Conservation (phyloP, 768 basidiomycete genomes). For the Agrocybe praecox region DNA sequence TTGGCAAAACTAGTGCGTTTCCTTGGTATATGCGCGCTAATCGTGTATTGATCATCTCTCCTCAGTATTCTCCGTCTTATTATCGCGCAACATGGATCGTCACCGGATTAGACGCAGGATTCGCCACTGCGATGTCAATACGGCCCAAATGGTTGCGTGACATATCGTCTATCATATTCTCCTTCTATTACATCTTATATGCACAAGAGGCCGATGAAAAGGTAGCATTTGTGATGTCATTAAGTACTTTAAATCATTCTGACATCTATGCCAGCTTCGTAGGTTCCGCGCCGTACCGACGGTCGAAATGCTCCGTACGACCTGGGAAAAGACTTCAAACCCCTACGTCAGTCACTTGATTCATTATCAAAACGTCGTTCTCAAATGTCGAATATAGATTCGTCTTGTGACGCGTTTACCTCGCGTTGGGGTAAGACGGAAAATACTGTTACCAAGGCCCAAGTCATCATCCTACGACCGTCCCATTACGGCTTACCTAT, state of each 20-base stretch:
- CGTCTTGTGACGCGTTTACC: conserved; percentile 71
- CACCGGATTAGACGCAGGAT: conserved; percentile 95
- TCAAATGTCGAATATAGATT: conserved; percentile 46
- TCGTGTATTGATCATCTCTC: conserved; percentile 3
- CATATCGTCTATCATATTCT: conserved; percentile 82
- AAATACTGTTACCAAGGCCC: conserved; percentile 84
- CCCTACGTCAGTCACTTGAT: conserved; percentile 66
- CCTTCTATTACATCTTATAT: conserved; percentile 83
- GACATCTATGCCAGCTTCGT: conserved; percentile 55
- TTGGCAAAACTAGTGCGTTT: conserved; percentile 78
- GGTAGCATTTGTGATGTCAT: conserved; percentile 41
- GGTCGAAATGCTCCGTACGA: conserved; percentile 92
- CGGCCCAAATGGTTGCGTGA: conserved; percentile 91
- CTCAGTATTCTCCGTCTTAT: conserved; percentile 87
- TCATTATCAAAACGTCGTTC: conserved; percentile 1
- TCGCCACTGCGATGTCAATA: conserved; percentile 93
- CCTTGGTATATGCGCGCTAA: neutral
- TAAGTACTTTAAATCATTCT: neutral
- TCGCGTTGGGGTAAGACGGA: conserved; percentile 62
- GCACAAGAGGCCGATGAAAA: conserved; percentile 96
- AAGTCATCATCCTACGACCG: conserved; percentile 73
- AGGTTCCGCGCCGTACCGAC: conserved; percentile 92
- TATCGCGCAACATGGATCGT: conserved; percentile 96
- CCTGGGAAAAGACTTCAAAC: conserved; percentile 97
- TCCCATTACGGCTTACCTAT: conserved; percentile 83